Base-by-base conservation (phyloP, 768 basidiomycete species). In the Dentipellis sp. region DNA sequence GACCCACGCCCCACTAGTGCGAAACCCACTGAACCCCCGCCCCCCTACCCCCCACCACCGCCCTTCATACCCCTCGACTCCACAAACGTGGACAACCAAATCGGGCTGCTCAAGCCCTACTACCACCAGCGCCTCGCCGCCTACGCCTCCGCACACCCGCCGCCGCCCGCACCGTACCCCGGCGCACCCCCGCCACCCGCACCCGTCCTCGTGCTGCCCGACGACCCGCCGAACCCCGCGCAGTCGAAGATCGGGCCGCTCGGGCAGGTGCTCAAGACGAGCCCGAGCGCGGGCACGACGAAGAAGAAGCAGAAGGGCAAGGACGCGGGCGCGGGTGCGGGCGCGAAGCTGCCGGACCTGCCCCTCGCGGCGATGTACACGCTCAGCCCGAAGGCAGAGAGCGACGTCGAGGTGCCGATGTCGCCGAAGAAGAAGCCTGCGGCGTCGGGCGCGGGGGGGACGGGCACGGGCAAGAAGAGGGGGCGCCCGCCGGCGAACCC, bases 21-120 rank as follows among this genome's bases (percentile, higher is more conserved):
- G 49, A 83, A 82, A 63, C 82, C 86, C 1, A 78, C 72, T 21
- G 87, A 91, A 67, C 88, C 88, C 0, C 88, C 88, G 1, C 82
- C 82, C 2, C 90, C 87, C 5, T 97, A 86, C 67, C 90, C 92
- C 0, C 89, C 87, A 0, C 94, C 94, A 0, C 86, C 88, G 0
- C 77, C 87, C 0, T 91, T 94, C 65, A 68, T 91, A 3, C 84
- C 83, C 1, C 77, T 98, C 63, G 82, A 79, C 1, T 73, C 79
- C 8, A 72, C 72, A 54, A 82, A 80, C 55, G 75, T 87, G 64
- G 85, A 87, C 37, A 72, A 82, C 22, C 93, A 95, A 64, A 91
- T 97, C 61, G 93, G 91, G 9, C 71, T 98, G 39, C 82, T 98
- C 61, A 86, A 79, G 56, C 68, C 79, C 0, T 94, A 84, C 72